Evolutionary conservation across 768 basidiomycete species (phyloP), one percentile per base, ranked within the genome.

Genomic region (Kwoniella europaea): DNA sequence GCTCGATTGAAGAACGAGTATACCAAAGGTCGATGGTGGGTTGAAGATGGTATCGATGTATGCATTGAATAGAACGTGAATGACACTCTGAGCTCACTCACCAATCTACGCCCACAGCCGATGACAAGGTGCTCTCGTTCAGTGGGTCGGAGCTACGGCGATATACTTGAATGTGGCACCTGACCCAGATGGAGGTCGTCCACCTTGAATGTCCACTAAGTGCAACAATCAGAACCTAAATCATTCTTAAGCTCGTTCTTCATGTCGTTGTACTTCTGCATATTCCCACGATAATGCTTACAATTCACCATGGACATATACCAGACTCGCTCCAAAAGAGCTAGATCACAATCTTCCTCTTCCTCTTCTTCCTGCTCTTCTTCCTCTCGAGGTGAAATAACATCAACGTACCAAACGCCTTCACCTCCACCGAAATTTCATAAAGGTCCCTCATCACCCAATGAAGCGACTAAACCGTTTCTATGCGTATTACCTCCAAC

Each of bases 401-500:
- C 18, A 44, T 27, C 67, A 27, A 27, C 46, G 18, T 54, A 15
- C 46, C 12, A 52, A 46, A 59, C 44, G 18, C 55, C 66, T 0
- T 20, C 55, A 22, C 57, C 69, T 29, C 72, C 70, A 46, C 75
- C 76, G 4, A 80, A 80, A 68, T 78, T 71, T 53, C 76, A 78
- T 44, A 65, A 74, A 62, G 60, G 70, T 15, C 18, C 42, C 10
- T 63, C 68, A 43, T 60, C 59, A 42, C n/a, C 4, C 10, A n/a
- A 18, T 55, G 18, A 24, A 2, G 18, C 60, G 2, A 22, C 43
- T 16, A 64, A 60, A 74, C 59, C 64, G 16, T 69, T 69, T 20
- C 75, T 90, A 24, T 94, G 92, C 83, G 89, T 88, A 5, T 86
- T 94, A 18, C 92, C 93, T 1, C 93, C 93, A 20, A 94, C 92